phyloP scores from a whole-genome alignment of 2,329 filamentous ascomycete species.

The Pseudogymnoascus sp. region DNA sequence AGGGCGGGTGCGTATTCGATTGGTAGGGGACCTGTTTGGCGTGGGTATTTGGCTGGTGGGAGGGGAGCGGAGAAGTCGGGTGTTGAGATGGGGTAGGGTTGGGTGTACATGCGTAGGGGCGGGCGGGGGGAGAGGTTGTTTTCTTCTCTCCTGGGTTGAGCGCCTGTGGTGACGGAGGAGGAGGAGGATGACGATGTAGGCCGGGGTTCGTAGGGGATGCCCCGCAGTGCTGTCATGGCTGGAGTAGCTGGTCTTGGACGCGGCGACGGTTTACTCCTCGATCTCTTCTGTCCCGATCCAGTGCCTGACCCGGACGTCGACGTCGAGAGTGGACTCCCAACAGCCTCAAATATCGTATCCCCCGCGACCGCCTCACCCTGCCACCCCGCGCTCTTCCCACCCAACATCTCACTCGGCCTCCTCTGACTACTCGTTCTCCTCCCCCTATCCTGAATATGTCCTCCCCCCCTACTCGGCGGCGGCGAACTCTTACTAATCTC shows the following conservation, averaged over 20 bases:
- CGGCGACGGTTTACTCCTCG: neutral
- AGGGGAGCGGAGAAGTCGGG: neutral
- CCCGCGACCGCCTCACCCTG: neutral
- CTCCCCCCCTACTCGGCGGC: conserved; percentile 25
- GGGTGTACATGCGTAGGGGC: neutral
- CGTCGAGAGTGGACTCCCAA: neutral
- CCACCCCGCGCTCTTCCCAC: neutral
- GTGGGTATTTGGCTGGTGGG: neutral
- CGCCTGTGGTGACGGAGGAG: neutral
- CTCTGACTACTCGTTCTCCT: conserved; percentile 8
- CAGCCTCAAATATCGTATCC: neutral
- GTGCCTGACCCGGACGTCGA: neutral
- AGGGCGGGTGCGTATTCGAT: neutral
- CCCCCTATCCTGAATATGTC: conserved; percentile 23
- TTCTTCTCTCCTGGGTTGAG: neutral
- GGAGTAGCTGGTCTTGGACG: neutral
- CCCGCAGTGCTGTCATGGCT: neutral
- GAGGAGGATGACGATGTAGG: neutral
- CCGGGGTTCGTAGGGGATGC: neutral
- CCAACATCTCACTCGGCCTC: neutral
- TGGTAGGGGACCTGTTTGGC: neutral
- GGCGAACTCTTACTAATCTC: conserved; percentile 35
- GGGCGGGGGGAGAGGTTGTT: neutral
- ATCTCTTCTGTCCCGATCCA: neutral
- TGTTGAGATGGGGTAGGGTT: neutral